Evolutionary conservation across 2,329 filamentous ascomycete genomes (phyloP), one percentile per base, ranked within the genome.

Genomic region (Pseudogymnoascus sp.): DNA sequence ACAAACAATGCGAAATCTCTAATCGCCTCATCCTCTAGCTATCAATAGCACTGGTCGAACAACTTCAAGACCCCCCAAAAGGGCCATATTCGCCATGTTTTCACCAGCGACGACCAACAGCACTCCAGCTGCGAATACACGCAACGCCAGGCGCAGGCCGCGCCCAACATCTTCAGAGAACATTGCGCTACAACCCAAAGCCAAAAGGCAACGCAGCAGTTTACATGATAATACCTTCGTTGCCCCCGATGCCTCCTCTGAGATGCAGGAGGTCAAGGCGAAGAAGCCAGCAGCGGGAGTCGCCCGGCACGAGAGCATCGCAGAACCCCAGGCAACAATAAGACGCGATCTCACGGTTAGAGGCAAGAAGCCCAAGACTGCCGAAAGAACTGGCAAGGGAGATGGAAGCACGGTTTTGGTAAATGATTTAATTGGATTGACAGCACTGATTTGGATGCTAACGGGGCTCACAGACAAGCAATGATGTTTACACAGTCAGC

Each of bases 401-500:
- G 87, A 91, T 71, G 84, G 85, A 33, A 87, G 84, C 68, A 78
- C 85, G 65, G 79, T 88, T 69, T 73, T 91, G 75, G 87, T 90
- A 77, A 63, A 82, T 74, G 25, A 60, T 25, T 64, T 37, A 59
- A 47, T 14, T 33, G 6, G 14, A 61, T 65, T 50, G 59, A 8
- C n/a, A 44, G 42, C 42, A 6, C 14, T 38, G 40, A 31, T 21
- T 38, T 63, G 44, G 21, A 65, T 63, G 60, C 65, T n/a, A 12
- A 67, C 62, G 65, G 61, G 37, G n/a, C 62, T 61, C 67, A 10
- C 65, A 95, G 89, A 91, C 90, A 40, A 91, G 86, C 72, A 96
- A 90, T 71, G 86, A 87, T 72, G 90, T 90, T 67, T 97, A 94
- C 73, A 88, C 84, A 47, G 90, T 96, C 66, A 90, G 89, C 75